phyloP scores from a whole-genome alignment of 75 land plant species.

The Cupressus sempervirens region DNA sequence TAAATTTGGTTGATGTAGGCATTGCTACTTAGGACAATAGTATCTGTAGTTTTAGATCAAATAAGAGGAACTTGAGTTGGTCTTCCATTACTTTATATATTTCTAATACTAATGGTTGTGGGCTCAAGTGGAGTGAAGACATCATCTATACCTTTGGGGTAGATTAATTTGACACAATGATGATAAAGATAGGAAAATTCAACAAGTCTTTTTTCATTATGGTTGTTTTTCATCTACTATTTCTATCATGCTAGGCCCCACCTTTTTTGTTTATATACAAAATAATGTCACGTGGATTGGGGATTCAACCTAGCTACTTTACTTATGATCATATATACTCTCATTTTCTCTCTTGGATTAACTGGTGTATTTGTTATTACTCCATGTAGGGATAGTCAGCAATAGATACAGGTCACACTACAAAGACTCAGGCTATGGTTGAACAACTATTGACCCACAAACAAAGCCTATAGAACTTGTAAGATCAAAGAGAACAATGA shows the following conservation, averaged over 20 bases:
- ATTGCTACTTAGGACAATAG: no score
- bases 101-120: background rate
- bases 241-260: background rate
- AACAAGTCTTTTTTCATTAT: constrained; percentile 22
- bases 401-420: no score
- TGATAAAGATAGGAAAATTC: background rate
- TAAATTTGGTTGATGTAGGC: no score
- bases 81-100: background rate
- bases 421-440: no score
- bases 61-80: no score
- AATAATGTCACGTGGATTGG: constrained; percentile 23
- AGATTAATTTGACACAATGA: background rate
- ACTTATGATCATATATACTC: constrained; percentile 5
- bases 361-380: no score
- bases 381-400: no score
- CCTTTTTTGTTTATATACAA: constrained; percentile 21
- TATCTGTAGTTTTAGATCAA: no score
- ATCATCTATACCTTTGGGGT: constrained; percentile 1
- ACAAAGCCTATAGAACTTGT: no score
- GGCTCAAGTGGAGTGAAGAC: constrained; percentile 2
- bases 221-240: constrained; percentile 3
- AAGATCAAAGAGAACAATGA: no score
- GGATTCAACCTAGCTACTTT: constrained; percentile 14
- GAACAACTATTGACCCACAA: no score
- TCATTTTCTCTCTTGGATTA: constrained; percentile 11